Evolutionary conservation across 1,284 basidiomycete species (phyloP).

Genomic region (Irpex sp.): DNA sequence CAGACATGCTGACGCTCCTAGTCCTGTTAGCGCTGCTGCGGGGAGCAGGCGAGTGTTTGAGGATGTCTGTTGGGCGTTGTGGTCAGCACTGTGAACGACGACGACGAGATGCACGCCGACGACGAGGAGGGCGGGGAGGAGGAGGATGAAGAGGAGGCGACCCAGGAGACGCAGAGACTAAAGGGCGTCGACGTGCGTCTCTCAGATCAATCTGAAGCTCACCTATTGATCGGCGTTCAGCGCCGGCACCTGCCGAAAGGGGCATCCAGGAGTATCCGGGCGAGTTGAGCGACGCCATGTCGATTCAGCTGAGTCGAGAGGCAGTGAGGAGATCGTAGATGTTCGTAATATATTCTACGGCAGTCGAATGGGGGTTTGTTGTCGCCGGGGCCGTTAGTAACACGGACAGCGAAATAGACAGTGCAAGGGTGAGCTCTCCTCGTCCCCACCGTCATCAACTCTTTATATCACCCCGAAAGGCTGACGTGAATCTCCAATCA

Average conservation of each 20-base stretch:
- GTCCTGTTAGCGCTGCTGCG: conserved; percentile 29
- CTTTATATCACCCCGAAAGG: conserved; percentile 1
- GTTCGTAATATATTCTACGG: too few species aligned
- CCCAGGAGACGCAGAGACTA: conserved; percentile 9
- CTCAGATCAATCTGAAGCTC: conserved; percentile 27
- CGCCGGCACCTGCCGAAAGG: conserved; percentile 32
- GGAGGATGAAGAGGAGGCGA: conserved; percentile 9
- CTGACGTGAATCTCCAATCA: background rate
- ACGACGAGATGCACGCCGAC: conserved; percentile 9
- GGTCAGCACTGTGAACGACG: conserved; percentile 2
- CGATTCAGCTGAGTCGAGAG: background rate
- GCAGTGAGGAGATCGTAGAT: too few species aligned
- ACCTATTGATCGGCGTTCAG: conserved; percentile 52
- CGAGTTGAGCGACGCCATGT: conserved; percentile 26
- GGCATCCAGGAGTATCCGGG: conserved; percentile 25
- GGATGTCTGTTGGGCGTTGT: conserved; percentile 30
- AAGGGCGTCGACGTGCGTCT: conserved; percentile 3
- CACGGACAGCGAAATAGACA: background rate
- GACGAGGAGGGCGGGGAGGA: conserved; percentile 11
- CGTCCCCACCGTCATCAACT: conserved; percentile 1
- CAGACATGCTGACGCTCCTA: conserved; percentile 38
- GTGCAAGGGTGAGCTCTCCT: background rate
- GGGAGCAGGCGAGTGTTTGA: conserved; percentile 38
- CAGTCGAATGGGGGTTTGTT: background rate
- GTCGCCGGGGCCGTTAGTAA: background rate